Percentiles rank a stretch among this genome's conserved stretches.
Evolutionary conservation across 306 rosid species (phyloP).

Genomic region (Vigna reflexopilosa): DNA sequence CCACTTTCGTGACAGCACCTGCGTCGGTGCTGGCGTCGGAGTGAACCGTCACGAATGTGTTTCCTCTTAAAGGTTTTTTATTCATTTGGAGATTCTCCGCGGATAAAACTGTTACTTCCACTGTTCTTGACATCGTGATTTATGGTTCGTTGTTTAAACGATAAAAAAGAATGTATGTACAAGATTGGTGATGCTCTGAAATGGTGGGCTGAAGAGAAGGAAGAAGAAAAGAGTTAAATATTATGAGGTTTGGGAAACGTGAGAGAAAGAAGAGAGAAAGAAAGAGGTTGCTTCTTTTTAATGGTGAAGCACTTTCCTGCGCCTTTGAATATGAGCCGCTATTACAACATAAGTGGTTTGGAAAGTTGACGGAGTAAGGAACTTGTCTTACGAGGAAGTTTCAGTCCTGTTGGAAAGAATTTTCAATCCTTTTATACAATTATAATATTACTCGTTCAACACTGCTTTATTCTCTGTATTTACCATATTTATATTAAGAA

Average conservation of each 20-base stretch:
- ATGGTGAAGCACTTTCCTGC: not conserved
- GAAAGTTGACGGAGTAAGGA: not conserved
- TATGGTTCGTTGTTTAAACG: no score
- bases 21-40: slow-evolving; percentile 32
- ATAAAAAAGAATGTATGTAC: not conserved
- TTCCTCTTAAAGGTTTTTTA: slow-evolving; percentile 49
- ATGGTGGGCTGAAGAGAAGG: not conserved
- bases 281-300: slow-evolving; percentile 44
- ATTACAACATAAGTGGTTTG: not conserved
- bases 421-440: not conserved
- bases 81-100: slow-evolving; percentile 59
- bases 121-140: slow-evolving; percentile 26
- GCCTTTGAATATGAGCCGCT: not conserved
- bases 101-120: slow-evolving; percentile 67
- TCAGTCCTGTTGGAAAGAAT: not conserved
- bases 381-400: not conserved
- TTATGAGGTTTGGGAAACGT: slow-evolving; percentile 16
- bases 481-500: not conserved
- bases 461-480: no score
- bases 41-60: slow-evolving; percentile 56
- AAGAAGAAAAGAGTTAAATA: not conserved
- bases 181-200: not conserved
- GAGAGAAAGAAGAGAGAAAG: slow-evolving; percentile 52
- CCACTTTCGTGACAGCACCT: slow-evolving; percentile 39
- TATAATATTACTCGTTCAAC: not conserved